Conservation (phyloP, 2,329 filamentous ascomycete genomes). For the Fusarium pseudoanthophilum region DNA sequence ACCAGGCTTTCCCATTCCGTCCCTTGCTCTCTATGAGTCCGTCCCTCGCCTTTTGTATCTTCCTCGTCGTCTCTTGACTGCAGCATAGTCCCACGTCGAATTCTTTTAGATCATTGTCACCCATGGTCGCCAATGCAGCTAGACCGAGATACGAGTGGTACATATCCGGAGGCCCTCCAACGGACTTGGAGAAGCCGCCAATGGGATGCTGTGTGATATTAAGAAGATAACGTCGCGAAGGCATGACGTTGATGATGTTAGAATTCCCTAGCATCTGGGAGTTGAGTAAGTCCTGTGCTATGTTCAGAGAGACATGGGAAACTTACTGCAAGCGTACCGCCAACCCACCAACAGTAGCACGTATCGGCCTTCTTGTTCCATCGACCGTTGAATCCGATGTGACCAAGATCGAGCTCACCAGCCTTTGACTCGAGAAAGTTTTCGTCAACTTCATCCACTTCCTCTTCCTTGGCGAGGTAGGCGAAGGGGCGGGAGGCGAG, state of each 20-base stretch:
- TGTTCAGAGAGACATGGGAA: not conserved
- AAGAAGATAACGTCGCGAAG: constrained; percentile 81
- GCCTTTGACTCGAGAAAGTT: constrained; percentile 51
- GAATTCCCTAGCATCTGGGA: constrained; percentile 67
- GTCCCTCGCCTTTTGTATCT: constrained; percentile 60
- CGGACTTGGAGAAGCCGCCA: constrained; percentile 81
- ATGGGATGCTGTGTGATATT: constrained; percentile 88
- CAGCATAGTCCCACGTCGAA: constrained; percentile 83
- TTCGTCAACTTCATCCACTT: constrained; percentile 58
- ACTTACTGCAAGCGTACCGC: constrained; percentile 66
- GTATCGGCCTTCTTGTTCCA: constrained; percentile 94
- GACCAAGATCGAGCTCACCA: constrained; percentile 51
- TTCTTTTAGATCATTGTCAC: constrained; percentile 73
- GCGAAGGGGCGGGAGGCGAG: constrained; percentile 73
- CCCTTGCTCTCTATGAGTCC: constrained; percentile 46
- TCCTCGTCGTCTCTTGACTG: constrained; percentile 67
- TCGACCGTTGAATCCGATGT: constrained; percentile 87
- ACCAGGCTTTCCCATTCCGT: constrained; percentile 26
- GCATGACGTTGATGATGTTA: constrained; percentile 65
- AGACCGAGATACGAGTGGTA: constrained; percentile 92
- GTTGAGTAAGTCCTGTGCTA: not conserved
- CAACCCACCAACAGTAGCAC: constrained; percentile 95
- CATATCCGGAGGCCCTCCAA: constrained; percentile 76
- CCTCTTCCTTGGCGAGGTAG: constrained; percentile 62
- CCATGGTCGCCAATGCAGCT: constrained; percentile 78